Evolutionary conservation across 2,329 filamentous ascomycete species (phyloP).

Genomic region (Calonectria hongkongensis): DNA sequence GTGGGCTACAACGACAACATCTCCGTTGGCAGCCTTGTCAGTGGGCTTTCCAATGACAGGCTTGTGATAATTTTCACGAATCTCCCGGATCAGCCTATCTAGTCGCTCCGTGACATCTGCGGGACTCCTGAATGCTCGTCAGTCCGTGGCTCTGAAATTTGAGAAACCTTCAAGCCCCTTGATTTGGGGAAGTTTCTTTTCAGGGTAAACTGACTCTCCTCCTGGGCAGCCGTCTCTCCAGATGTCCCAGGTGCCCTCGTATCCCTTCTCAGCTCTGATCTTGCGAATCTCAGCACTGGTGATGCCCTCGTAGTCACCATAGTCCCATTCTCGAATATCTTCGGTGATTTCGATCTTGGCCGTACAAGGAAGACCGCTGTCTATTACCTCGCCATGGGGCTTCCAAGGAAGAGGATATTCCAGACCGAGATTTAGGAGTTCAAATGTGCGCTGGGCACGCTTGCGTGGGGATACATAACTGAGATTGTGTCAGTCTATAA

Average conservation of each 20-base stretch:
- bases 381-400: constrained; percentile 63
- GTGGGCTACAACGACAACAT: constrained; percentile 83
- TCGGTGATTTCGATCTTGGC: constrained; percentile 81
- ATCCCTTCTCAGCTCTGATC: constrained; percentile 73
- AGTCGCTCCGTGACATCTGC: constrained; percentile 82
- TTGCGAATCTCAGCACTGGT: constrained; percentile 81
- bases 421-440: constrained; percentile 86
- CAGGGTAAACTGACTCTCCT: constrained; percentile 79
- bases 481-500: constrained; percentile 36
- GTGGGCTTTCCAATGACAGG: constrained; percentile 75
- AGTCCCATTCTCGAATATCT: constrained; percentile 89
- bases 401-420: constrained; percentile 83
- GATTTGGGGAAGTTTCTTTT: constrained; percentile 30
- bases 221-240: constrained; percentile 92
- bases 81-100: constrained; percentile 84
- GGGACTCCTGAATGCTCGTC: constrained; percentile 73
- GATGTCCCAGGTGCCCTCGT: constrained; percentile 83
- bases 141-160: constrained; percentile 19
- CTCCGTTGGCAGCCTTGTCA: constrained; percentile 60
- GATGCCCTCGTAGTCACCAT: constrained; percentile 90
- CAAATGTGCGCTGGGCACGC: constrained; percentile 91
- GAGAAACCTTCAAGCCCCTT: neutral
- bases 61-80: constrained; percentile 79
- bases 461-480: constrained; percentile 91
- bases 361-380: constrained; percentile 68